A percentile compares a stretch with the other conserved stretches of the same genome.
Evolutionary conservation across 2,329 filamentous ascomycete species (phyloP).

Genomic region (Fusarium bactridioides): DNA sequence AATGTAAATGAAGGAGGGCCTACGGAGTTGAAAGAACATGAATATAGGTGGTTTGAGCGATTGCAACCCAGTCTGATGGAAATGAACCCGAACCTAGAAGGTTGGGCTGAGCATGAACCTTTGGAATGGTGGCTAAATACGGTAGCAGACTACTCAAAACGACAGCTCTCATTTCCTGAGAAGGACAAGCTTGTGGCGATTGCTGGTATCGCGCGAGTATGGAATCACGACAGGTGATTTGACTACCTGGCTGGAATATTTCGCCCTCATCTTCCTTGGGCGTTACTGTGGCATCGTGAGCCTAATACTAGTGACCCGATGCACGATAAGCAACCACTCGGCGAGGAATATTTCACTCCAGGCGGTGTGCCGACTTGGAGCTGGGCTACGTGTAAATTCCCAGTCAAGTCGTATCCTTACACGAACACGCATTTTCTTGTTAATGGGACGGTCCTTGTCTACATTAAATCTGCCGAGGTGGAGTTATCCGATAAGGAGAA

Average conservation of each 20-base stretch:
- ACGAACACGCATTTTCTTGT: not conserved
- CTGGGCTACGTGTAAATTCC: not conserved
- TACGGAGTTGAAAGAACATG: not conserved
- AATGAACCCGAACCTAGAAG: not conserved
- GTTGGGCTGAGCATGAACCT: accelerated
- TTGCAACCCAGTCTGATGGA: not conserved
- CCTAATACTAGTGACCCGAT: not conserved
- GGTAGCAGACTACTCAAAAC: not conserved
- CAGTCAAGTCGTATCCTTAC: not conserved
- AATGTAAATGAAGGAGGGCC: not conserved
- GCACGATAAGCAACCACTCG: not conserved
- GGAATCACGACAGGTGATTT: not conserved
- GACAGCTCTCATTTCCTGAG: not conserved
- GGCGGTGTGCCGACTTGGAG: not conserved
- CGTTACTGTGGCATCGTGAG: not conserved
- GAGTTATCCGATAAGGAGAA: not conserved
- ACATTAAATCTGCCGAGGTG: not conserved
- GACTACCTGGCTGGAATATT: not conserved
- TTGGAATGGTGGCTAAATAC: not conserved
- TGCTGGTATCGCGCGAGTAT: not conserved
- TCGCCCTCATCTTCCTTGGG: not conserved
- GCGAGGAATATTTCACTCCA: not conserved
- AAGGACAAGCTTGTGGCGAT: not conserved
- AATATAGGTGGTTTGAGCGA: not conserved
- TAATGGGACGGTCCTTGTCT: not conserved